Evolutionary conservation across 2,329 filamentous ascomycete species (phyloP), one percentile per base, ranked within the genome.

Genomic region (Atkinsonella texensis): DNA sequence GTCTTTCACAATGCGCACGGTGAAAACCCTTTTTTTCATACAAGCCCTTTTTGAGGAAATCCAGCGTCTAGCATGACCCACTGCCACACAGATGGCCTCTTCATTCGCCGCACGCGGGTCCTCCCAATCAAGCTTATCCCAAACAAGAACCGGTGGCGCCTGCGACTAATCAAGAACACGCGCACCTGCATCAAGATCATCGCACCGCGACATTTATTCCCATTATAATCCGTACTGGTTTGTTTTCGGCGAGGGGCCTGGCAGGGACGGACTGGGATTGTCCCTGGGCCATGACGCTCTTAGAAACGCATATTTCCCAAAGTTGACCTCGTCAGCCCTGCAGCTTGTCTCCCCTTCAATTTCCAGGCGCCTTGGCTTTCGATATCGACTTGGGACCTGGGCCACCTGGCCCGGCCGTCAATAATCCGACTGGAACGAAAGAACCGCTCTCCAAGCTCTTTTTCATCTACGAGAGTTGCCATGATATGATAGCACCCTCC

Each of bases 291-390:
- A 28, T 41, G 38, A 46, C 28, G 20, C 46, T 43, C 44, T 5
- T 12, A 33, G 12, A 42, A 40, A 44, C 3, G 40, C 46, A 46
- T 31, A 17, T 33, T 46, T 38, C 35, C 23, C 15, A 15, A 31
- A 28, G 17, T n/a, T 41, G 33, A 39, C 8, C 35, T n/a, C 41
- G 28, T 33, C 18, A 45, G n/a, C 8, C 20, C 38, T 46, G 47
- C 33, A 44, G 41, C 35, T 13, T 10, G 23, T n/a, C n/a, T 23
- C 23, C 43, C 51, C 51, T 52, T 39, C 41, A 52, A 52, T 50
- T 47, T 50, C 47, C 47, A 50, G 33, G 42, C 51, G 51, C 51
- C 35, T 23, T 6, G 28, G n/a, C 42, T 46, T 31, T 12, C n/a
- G 35, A 47, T n/a, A n/a, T 39, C 33, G 35, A 43, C 44, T 43